phyloP scores from a whole-genome alignment of 495 filamentous ascomycete genomes.

The Melanomma pulvis-pyrius region DNA sequence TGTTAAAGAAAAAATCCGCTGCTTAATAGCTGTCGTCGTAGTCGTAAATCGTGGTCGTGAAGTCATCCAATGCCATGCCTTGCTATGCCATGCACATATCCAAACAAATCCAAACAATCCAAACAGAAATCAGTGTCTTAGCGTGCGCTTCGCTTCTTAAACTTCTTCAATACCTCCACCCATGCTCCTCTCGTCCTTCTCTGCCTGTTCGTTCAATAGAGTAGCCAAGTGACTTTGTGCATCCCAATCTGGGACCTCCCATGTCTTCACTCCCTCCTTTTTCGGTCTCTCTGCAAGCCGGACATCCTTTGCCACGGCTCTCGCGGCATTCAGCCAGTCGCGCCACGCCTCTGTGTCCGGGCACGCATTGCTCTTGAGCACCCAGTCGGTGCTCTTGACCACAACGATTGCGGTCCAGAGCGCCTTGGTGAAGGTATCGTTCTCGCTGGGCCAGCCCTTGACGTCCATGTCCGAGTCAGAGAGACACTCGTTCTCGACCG shows the following conservation, averaged over 20 bases:
- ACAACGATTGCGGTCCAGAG: slow-evolving; percentile 52
- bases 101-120: not conserved
- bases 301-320: slow-evolving; percentile 11
- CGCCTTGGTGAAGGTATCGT: slow-evolving; percentile 47
- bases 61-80: slow-evolving; percentile 10
- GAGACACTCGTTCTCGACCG: slow-evolving; percentile 40
- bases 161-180: slow-evolving; percentile 17
- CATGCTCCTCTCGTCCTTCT: slow-evolving; percentile 4
- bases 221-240: slow-evolving; percentile 20
- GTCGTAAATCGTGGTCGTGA: slow-evolving; percentile 19
- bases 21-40: not conserved
- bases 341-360: slow-evolving; percentile 49
- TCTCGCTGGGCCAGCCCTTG: slow-evolving; percentile 28
- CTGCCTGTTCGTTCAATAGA: slow-evolving; percentile 21
- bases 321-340: slow-evolving; percentile 46
- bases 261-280: slow-evolving; percentile 22
- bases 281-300: not conserved
- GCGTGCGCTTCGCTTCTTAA: not conserved
- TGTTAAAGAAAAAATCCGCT: not conserved
- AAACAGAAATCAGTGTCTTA: not conserved
- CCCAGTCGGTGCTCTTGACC: slow-evolving; percentile 47
- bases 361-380: slow-evolving; percentile 40
- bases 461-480: slow-evolving; percentile 34
- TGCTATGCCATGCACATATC: not conserved
- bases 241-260: slow-evolving; percentile 38